Conservation (phyloP, 148 eudicot species). For the Fallopia convolvulus region DNA sequence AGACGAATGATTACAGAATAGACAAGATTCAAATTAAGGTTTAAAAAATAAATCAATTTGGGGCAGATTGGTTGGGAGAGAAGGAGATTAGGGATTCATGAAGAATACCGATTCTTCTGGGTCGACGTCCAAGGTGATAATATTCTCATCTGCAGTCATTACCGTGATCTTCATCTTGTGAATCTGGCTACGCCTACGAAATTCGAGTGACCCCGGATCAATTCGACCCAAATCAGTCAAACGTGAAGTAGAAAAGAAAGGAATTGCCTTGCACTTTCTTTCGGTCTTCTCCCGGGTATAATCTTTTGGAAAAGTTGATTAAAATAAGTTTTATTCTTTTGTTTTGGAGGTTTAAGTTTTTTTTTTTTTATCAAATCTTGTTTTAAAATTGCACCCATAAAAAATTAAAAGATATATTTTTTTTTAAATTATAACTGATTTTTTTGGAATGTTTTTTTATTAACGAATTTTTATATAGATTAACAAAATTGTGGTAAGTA, state of each 20-base stretch:
- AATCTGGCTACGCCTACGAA: background rate
- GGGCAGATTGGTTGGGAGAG: conserved; percentile 1
- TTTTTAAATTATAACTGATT: too few relatives aligned
- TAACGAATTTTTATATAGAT: too few relatives aligned
- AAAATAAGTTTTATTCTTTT: background rate
- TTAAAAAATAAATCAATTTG: background rate
- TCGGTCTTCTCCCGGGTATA: background rate
- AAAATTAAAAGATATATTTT: too few relatives aligned
- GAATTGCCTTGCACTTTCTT: background rate
- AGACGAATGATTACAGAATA: background rate
- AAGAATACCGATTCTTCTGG: conserved; percentile 67
- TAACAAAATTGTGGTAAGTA: too few relatives aligned
- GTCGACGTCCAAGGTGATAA: conserved; percentile 72
- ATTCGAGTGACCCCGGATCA: background rate
- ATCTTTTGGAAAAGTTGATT: background rate
- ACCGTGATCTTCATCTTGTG: conserved; percentile 79
- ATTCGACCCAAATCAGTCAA: conserved; percentile 1
- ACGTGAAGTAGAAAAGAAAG: background rate
- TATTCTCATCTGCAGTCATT: conserved; percentile 73
- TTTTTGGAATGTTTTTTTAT: too few relatives aligned
- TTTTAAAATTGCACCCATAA: too few relatives aligned
- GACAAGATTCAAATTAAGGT: background rate
- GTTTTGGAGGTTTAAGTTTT: too few relatives aligned
- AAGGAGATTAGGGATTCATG: conserved; percentile 20
- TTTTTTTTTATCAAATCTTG: too few relatives aligned